Base-by-base conservation (phyloP, 1,139 yeast genomes). In the Pichia sp. region DNA sequence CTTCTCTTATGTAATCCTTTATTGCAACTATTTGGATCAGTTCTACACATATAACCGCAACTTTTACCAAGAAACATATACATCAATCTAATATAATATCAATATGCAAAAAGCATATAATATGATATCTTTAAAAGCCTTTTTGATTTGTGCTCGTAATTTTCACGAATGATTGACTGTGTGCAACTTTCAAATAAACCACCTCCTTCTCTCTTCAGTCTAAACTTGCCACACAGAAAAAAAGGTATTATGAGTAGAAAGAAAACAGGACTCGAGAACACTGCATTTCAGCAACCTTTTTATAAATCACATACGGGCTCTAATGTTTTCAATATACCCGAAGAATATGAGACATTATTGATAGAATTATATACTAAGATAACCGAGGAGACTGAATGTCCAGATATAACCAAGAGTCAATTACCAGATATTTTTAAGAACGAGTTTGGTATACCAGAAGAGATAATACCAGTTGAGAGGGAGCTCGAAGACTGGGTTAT, bases 401-500 rank as follows among this genome's bases (percentile, higher is more conserved):
- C 47, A 4, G 52, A 49, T 32, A 40, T 49, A 7, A 29, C 29
- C 2, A 8, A 41, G 9, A 23, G 32, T 2, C 41, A 43, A 4
- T 36, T 50, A 9, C 42, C 37, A 3, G 10, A 29, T 4, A 23
- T 42, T 11, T 37, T 49, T 5, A 10, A 34, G 9, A 29, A 36
- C 3, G 42, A 47, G 4, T 31, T 64, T 39, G 38, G 43, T 44
- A 43, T 56, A 45, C 54, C 61, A 2, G 36, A 40, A 23, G 55
- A 54, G 23, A 38, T 59, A 23, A 40, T 59, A 7, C 46, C 51
- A 3, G 27, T 41, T 1, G 48, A 53, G 0, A 59, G 59, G 5
- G 50, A 68, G 27, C 52, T 62, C 1, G 50, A 68, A 4, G 68
- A 64, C 23, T 51, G 54, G 54, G 29, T 41, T 6, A 47, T 47